Percentiles rank a stretch among this genome's conserved stretches.
Evolutionary conservation across 352 stramenopile genomes (phyloP).

Genomic region (Globisporangium parvum): DNA sequence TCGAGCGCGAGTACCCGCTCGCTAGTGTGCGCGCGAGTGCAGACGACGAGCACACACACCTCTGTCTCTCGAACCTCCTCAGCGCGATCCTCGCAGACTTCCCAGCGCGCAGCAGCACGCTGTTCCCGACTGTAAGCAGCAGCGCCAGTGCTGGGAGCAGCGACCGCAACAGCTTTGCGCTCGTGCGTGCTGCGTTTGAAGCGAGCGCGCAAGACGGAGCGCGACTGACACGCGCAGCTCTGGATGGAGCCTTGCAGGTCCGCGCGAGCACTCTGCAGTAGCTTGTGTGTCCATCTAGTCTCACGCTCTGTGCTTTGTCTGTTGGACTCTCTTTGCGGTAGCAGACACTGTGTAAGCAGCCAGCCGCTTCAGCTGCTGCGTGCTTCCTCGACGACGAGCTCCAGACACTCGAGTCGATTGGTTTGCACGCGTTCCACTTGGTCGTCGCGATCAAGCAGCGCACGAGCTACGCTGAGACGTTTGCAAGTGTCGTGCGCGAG

Average conservation of each 20-base stretch:
- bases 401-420: slow-evolving; percentile 25
- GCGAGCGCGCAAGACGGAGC: slow-evolving; percentile 21
- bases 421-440: slow-evolving; percentile 54
- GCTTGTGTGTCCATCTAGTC: background rate
- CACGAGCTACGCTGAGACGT: slow-evolving; percentile 35
- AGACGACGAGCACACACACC: slow-evolving; percentile 25
- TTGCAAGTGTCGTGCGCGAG: slow-evolving; percentile 42
- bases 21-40: background rate
- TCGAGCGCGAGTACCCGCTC: slow-evolving; percentile 60
- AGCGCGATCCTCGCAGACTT: slow-evolving; percentile 54
- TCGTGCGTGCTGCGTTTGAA: slow-evolving; percentile 17
- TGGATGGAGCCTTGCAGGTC: slow-evolving; percentile 34
- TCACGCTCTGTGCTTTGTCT: slow-evolving; percentile 6
- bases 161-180: slow-evolving; percentile 8
- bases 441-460: slow-evolving; percentile 35
- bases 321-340: too few relatives aligned
- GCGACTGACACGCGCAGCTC: slow-evolving; percentile 15
- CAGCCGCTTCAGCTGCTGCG: background rate
- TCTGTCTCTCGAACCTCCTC: slow-evolving; percentile 67
- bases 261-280: background rate
- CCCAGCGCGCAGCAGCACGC: slow-evolving; percentile 25
- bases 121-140: slow-evolving; percentile 35
- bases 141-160: background rate
- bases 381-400: slow-evolving; percentile 71
- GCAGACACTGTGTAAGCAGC: background rate